Percentiles rank a stretch among this genome's conserved stretches.
These are phyloP conservation scores for Mycena vulgaris DNA, from an alignment of 768 basidiomycete species.

Conservation along the genomic window DNA sequence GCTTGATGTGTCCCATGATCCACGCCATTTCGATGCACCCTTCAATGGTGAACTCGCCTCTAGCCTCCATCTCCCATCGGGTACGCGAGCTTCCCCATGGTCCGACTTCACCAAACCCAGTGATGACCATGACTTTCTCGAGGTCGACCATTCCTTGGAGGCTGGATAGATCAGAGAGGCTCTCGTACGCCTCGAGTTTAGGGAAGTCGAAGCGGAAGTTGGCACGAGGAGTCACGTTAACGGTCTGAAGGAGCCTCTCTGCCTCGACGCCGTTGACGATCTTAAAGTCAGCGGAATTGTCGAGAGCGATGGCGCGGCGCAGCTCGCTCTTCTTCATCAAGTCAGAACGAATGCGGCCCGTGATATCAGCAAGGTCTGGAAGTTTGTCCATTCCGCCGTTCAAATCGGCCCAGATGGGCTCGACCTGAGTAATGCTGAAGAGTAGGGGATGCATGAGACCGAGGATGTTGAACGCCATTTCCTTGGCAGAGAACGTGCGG, in stretches of 20 bases:
- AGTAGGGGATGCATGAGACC: constrained; percentile 99
- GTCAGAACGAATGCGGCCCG: constrained; percentile 84
- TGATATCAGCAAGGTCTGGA: constrained; percentile 94
- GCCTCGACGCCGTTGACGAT: constrained; percentile 90
- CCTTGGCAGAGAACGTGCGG: constrained; percentile 98
- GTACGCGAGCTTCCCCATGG: constrained; percentile 99
- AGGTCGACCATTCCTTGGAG: constrained; percentile 93
- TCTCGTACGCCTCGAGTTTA: constrained; percentile 77
- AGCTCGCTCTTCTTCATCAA: constrained; percentile 92
- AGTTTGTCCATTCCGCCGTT: constrained; percentile 99
- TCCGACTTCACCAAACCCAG: constrained; percentile 97
- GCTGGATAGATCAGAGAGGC: constrained; percentile 80
- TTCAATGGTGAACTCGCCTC: constrained; percentile 97
- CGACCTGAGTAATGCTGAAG: constrained; percentile 99
- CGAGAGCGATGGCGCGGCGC: constrained; percentile 92
- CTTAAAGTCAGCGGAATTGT: constrained; percentile 97
- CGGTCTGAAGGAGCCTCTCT: constrained; percentile 92
- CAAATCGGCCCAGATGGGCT: constrained; percentile 99
- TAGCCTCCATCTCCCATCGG: constrained; percentile 99
- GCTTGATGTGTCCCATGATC: constrained; percentile 99
- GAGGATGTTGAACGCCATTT: constrained; percentile 99
- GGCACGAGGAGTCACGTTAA: constrained; percentile 95
- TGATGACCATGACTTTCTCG: constrained; percentile 96
- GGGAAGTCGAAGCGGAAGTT: constrained; percentile 99
- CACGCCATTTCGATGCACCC: constrained; percentile 99